Evolutionary conservation across 208 protist genomes (phyloP).

Genomic region (Wallacemonas sp.): DNA sequence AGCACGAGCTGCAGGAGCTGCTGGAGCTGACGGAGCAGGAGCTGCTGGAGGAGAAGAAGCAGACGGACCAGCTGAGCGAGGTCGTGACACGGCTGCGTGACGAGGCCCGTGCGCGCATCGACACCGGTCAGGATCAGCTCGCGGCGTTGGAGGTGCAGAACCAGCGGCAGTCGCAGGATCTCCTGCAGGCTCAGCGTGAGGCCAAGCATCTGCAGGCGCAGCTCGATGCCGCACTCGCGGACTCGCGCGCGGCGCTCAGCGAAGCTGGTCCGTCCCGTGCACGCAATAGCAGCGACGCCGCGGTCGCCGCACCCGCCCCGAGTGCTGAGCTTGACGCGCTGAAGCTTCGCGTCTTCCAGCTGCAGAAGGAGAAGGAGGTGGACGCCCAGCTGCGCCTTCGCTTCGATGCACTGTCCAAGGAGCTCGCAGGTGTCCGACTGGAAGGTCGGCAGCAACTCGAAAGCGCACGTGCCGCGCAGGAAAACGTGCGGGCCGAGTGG

Average conservation of each 20-base stretch:
- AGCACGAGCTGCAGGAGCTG: slow-evolving; percentile 35
- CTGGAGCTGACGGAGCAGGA: slow-evolving; percentile 45
- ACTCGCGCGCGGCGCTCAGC: background rate
- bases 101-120: slow-evolving; percentile 19
- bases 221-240: slow-evolving; percentile 1
- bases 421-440: background rate
- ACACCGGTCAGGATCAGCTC: slow-evolving; percentile 9
- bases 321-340: slow-evolving; percentile 13
- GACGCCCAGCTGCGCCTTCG: slow-evolving; percentile 6
- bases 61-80: slow-evolving; percentile 29
- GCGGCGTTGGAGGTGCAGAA: slow-evolving; percentile 2
- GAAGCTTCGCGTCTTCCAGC: slow-evolving; percentile 19
- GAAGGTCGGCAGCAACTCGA: slow-evolving; percentile 19
- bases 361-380: slow-evolving; percentile 17
- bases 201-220: slow-evolving; percentile 19
- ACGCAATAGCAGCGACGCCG: background rate
- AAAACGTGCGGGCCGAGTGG: background rate
- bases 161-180: slow-evolving; percentile 11
- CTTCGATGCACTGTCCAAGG: slow-evolving; percentile 6
- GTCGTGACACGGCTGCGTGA: slow-evolving; percentile 24
- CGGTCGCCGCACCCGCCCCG: background rate
- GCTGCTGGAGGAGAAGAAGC: slow-evolving; percentile 33
- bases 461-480: slow-evolving; percentile 6
- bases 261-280: background rate
- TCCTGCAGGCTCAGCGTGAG: background rate